Evolutionary conservation across 2,329 filamentous ascomycete species (phyloP), one percentile per base, ranked within the genome.

Genomic region (Coniella vitis): DNA sequence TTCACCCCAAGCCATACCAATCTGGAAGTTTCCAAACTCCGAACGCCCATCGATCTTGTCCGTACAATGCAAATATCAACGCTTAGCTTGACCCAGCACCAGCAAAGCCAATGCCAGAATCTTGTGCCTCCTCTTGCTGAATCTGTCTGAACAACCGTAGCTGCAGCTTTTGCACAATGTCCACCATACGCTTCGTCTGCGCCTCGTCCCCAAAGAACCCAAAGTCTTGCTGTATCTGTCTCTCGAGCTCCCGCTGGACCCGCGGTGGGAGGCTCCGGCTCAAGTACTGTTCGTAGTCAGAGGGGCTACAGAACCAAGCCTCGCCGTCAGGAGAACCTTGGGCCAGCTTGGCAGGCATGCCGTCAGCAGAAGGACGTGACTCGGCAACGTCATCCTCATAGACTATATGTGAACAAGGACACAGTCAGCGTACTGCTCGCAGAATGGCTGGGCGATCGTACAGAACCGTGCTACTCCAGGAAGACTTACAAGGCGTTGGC

Each of bases 141-240:
- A 52, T 49, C 25, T 52, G 41, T n/a, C 25, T 48, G 36, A 54
- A 54, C 43, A 54, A 31, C 36, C 46, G 38, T 4, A 52, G 45
- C 38, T 54, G 52, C 32, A 54, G 19, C 14, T 49, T 52, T n/a
- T 51, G 49, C 22, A 49, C 52, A 35, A 54, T 52, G 38, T 54
- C 52, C 8, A 54, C 49, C 22, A 54, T 39, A 12, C 47, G 51
- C 3, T 22, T 22, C 7, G 49, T 54, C 46, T 54, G 52, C 21
- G 29, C 38, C 9, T 45, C 49, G n/a, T 54, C 46, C 13, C 49
- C 52, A 16, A 54, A 49, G 8, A 54, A 49, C 8, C 49, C 49
- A n/a, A 52, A 54, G 10, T 54, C 52, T 36, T 41, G 43, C 42
- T 52, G 49, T 2, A 54, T 22, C 32, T 54, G 49, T 19, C 48